Evolutionary conservation across 257 asterid genomes (phyloP).

Genomic region (Jacaranda mimosifolia): DNA sequence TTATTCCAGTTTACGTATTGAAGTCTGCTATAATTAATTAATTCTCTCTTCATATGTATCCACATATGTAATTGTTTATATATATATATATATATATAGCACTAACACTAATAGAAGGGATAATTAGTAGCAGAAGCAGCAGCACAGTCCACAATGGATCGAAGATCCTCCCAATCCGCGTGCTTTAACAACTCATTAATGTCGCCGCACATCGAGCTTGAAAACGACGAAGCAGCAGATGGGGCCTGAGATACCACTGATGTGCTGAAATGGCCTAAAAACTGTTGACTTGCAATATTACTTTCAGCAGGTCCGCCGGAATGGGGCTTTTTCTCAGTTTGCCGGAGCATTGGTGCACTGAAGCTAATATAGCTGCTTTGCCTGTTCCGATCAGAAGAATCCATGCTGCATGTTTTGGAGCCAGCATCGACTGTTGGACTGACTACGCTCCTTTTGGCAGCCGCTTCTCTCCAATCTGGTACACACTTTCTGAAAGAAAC

Average conservation of each 20-base stretch:
- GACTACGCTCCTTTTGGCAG: not conserved
- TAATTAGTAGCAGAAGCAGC: not conserved
- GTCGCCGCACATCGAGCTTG: constrained; percentile 10
- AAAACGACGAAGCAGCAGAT: constrained; percentile 6
- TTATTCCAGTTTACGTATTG: too few species aligned
- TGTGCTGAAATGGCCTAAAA: constrained; percentile 10
- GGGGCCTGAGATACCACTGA: constrained; percentile 21
- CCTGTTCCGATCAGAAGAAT: constrained; percentile 17
- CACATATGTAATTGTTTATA: too few species aligned
- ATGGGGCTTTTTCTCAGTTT: constrained; percentile 9
- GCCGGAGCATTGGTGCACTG: not conserved
- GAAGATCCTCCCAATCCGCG: constrained; percentile 41
- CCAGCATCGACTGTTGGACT: not conserved
- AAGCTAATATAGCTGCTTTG: constrained; percentile 21
- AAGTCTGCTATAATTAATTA: too few species aligned
- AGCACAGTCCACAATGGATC: constrained; percentile 22
- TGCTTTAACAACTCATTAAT: constrained; percentile 25
- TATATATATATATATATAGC: too few species aligned
- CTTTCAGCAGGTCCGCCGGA: not conserved
- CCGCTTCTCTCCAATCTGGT: constrained; percentile 29
- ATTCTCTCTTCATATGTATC: too few species aligned
- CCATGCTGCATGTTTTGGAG: constrained; percentile 33
- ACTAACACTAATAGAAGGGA: constrained; percentile 27
- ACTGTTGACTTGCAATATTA: constrained; percentile 5
- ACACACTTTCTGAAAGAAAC: constrained; percentile 9